These are phyloP conservation scores for Dissophora ornata DNA, from an alignment of 192 early-diverging fungal genomes.

Conservation along the genomic window DNA sequence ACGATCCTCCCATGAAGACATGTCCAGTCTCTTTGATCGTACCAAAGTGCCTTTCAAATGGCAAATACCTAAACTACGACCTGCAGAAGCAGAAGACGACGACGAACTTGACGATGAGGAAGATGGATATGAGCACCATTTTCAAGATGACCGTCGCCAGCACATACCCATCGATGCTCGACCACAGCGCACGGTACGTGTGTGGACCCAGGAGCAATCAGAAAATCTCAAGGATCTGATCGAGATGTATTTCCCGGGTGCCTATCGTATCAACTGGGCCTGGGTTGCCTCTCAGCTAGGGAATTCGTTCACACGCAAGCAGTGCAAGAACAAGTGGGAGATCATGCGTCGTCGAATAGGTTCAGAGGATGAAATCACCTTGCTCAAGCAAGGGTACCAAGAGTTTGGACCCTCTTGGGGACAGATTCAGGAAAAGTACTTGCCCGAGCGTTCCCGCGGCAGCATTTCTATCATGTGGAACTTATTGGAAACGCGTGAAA, in stretches of 20 bases:
- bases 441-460: slow-evolving; percentile 36
- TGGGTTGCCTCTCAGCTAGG: slow-evolving; percentile 53
- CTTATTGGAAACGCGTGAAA: slow-evolving; percentile 29
- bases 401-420: slow-evolving; percentile 53
- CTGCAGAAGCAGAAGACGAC: slow-evolving; percentile 8
- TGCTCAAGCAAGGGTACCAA: slow-evolving; percentile 33
- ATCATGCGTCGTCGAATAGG: slow-evolving; percentile 48
- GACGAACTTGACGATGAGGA: slow-evolving; percentile 19
- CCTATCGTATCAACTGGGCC: slow-evolving; percentile 52
- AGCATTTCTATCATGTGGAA: slow-evolving; percentile 52
- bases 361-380: slow-evolving; percentile 33
- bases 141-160: not conserved
- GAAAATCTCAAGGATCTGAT: slow-evolving; percentile 43
- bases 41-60: not conserved
- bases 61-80: not conserved
- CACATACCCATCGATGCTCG: not conserved
- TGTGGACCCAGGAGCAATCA: slow-evolving; percentile 46
- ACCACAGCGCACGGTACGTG: slow-evolving; percentile 34
- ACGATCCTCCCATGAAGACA: slow-evolving; percentile 36
- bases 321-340: slow-evolving; percentile 56
- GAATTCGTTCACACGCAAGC: slow-evolving; percentile 43
- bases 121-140: slow-evolving; percentile 4
- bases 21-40: slow-evolving; percentile 12
- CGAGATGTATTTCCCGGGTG: slow-evolving; percentile 47
- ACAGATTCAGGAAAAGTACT: slow-evolving; percentile 51